Evolutionary conservation across 169 alveolate species (phyloP), one percentile per base, ranked within the genome.

Genomic region (Sarcocystis neurona): DNA sequence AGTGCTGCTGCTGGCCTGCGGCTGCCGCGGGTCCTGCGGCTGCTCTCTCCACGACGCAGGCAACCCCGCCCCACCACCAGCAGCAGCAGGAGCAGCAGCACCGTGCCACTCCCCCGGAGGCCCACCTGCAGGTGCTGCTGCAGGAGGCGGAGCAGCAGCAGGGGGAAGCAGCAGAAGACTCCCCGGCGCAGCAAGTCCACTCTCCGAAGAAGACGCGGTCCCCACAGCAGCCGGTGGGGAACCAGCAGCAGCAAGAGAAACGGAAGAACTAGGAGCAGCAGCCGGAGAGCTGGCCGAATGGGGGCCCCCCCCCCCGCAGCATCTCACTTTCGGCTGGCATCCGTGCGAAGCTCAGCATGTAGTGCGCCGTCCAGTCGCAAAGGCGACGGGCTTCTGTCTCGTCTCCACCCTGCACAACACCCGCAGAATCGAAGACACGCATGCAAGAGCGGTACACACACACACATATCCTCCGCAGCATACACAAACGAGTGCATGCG

Each of bases 321-420:
- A 18, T 18, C 60, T 8, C 60, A 18, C n/a, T 50, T 30, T 87
- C 85, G 5, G 91, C 47, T 4, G 91, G 91, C 79, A 87, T 66
- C 0, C 91, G 78, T 18, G 87, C 80, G 30, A 77, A 72, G 30
- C 74, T 2, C 3, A 72, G 80, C 30, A 74, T 87, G 43, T 75
- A 87, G 53, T 72, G 79, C 10, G 80, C 47, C 46, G 91, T 87
- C 91, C 91, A 87, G 56, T 87, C 91, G 85, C 87, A 87, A 47
- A 87, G 79, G 32, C 53, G 63, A 39, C 91, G 79, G 46, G 91
- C 91, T 10, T 87, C 79, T 44, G 79, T 77, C 66, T 87, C 79
- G 47, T 87, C 91, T 47, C 75, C 74, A 41, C 74, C 68, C 91
- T 87, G 91, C 41, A 37, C 34, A 43, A 72, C 39, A 53, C 80